Conservation (phyloP, 2,329 filamentous ascomycete species). For the Neodidymelliopsis sp. region DNA sequence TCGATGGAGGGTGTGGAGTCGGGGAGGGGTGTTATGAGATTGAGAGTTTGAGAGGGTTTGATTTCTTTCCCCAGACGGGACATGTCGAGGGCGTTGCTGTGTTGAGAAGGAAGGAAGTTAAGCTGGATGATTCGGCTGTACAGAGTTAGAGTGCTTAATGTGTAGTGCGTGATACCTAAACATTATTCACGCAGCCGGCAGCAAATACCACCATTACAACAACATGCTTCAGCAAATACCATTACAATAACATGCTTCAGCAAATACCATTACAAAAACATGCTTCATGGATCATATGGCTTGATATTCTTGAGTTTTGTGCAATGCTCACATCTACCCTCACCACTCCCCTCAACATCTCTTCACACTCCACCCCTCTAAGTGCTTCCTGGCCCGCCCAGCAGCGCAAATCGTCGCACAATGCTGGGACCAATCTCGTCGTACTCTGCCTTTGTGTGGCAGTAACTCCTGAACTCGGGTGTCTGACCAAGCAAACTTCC, state of each 20-base stretch:
- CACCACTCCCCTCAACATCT: conserved; percentile 1
- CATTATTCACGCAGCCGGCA: too few relatives aligned
- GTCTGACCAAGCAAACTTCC: conserved; percentile 96
- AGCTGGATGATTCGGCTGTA: not conserved
- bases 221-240: not conserved
- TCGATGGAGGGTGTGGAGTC: conserved; percentile 45
- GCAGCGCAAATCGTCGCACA: conserved; percentile 89
- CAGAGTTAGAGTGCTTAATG: not conserved
- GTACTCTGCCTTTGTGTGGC: conserved; percentile 79
- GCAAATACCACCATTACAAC: not conserved
- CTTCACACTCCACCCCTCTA: conserved; percentile 43
- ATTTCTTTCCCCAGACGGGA: conserved; percentile 92
- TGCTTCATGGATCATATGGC: conserved; percentile 15
- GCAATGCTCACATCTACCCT: conserved; percentile 25
- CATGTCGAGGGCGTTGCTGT: conserved; percentile 72
- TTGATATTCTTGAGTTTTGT: conserved; percentile 21
- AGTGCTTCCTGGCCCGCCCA: conserved; percentile 88
- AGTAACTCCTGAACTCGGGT: conserved; percentile 97
- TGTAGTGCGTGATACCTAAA: too few relatives aligned
- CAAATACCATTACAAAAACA: not conserved
- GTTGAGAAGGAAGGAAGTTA: conserved; percentile 53
- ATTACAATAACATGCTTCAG: not conserved
- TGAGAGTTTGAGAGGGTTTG: conserved; percentile 90
- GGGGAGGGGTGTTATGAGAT: conserved; percentile 72
- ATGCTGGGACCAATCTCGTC: conserved; percentile 97